Evolutionary conservation across 441 rosid species (phyloP), one percentile per base, ranked within the genome.

Genomic region (Macaranga tanarius): DNA sequence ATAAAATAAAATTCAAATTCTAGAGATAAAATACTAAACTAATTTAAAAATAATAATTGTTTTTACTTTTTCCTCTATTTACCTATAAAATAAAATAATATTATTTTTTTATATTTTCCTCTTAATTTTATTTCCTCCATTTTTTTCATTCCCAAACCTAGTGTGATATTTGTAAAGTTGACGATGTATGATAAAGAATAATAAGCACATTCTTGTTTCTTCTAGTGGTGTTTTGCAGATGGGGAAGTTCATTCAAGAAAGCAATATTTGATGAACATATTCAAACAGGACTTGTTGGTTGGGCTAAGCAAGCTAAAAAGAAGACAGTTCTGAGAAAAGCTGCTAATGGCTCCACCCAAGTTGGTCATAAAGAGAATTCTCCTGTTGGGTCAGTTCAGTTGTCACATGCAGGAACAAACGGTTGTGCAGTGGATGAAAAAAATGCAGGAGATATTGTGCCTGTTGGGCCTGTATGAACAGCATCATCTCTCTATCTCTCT

Each of bases 241-340:
- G 97, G 97, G n/a, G 97, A 78, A 92, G 85, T 80, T 80, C 82
- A 22, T 92, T 75, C 78, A 89, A 88, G 80, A 84, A 82, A 74
- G 90, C 85, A 42, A 89, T 92, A 85, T 90, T 92, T 79, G n/a
- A 88, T 8, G 96, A 92, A 0, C 89, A 92, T 69, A 77, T 86
- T 28, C 92, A 83, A 44, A 80, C 71, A 26, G 90, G 92, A 0
- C 81, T 92, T 3, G 85, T 78, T 34, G 94, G 83, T 9, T 90
- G 97, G 97, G 96, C 90, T 16, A 73, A 70, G 83, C 69, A 73
- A 51, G 95, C 88, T 16, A 90, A 77, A 73, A 81, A 64, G 80
- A 84, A 77, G 0, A 84, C 68, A 55, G 90, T 78, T 64, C 67
- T 76, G 38, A 86, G 79, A 76, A 83, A 81, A 52, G 82, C 71